Base-by-base conservation (phyloP, 352 stramenopile species). In the Blastocystis sp. region DNA sequence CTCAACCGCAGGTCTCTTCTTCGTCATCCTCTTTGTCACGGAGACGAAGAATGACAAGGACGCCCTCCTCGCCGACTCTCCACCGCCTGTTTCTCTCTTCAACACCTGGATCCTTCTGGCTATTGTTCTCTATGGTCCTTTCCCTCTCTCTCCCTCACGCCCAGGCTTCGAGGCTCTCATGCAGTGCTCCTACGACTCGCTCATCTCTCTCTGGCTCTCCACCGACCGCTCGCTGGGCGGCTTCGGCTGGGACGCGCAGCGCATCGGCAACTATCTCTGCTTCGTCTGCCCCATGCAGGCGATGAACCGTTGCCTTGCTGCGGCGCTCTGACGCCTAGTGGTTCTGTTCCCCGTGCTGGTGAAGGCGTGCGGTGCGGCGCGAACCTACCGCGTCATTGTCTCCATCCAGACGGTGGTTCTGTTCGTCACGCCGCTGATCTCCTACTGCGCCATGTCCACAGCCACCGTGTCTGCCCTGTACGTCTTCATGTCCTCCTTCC, bases 251-350 rank as follows among this genome's bases (percentile, higher is more conserved):
- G 10, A 41, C 2, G 52, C 21, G 38, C 11, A 59, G 52, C 28
- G 28, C 23, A 60, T 79, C 2, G 69, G 69, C 21, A 59, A 34
- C 9, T 60, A 61, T 7, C 10, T 79, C 19, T 61, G 43, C 23
- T 79, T 79, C 43, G 69, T 62, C 5, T 79, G 43, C 62, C 69
- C 69, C 21, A 64, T 79, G 43, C 69, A 79, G 23, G 34, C 34
- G 7, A 34, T n/a, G 14, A 79, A 60, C 23, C n/a, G 69, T 40
- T 19, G 11, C 0, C n/a, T 64, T 34, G 2, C 11, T 3, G 1
- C 23, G 38, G n/a, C 9, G 43, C 34, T 79, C 11, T 14, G 0
- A 61, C 1, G 48, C 48, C 7, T 79, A 79, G 69, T 62, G 11
- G 23, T 79, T 10, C 23, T 79, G 11, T 79, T 62, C 38, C 69